phyloP scores from a whole-genome alignment of 352 stramenopile genomes.

The Albugo laibachii region DNA sequence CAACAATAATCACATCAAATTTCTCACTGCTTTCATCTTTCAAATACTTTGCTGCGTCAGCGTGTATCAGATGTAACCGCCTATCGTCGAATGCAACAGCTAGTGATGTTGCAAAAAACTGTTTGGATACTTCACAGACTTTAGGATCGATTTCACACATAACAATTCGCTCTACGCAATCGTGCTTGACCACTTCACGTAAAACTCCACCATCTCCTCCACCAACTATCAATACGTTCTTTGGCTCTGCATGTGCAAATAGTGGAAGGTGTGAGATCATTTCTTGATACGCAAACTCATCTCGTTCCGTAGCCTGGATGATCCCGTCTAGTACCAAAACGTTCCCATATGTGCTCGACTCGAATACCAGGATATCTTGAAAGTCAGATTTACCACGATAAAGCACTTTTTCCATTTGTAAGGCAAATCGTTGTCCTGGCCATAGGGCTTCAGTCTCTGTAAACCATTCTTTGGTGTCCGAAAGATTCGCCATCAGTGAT shows the following conservation, averaged over 20 bases:
- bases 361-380: conserved; percentile 98
- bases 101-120: conserved; percentile 81
- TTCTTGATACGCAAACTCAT: conserved; percentile 99
- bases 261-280: conserved; percentile 98
- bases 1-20: conserved; percentile 96
- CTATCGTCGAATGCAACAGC: conserved; percentile 91
- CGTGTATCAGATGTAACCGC: conserved; percentile 84
- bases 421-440: conserved; percentile 82
- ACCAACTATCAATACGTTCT: conserved; percentile 94
- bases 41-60: conserved; percentile 82
- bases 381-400: conserved; percentile 94
- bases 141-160: conserved; percentile 98
- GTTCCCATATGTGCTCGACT: conserved; percentile 92
- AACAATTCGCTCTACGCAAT: conserved; percentile 87
- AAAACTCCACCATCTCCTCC: conserved; percentile 96
- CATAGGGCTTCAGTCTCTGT: conserved; percentile 90
- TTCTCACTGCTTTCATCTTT: conserved; percentile 47
- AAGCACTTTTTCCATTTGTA: conserved; percentile 87
- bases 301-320: conserved; percentile 96
- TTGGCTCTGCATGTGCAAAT: conserved; percentile 89
- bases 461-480: conserved; percentile 80
- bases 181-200: conserved; percentile 89
- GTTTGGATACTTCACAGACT: conserved; percentile 92
- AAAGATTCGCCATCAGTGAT: conserved; percentile 14
- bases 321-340: conserved; percentile 98